Conservation (phyloP, 2,329 filamentous ascomycete species). For the Neonectria magnoliae region DNA sequence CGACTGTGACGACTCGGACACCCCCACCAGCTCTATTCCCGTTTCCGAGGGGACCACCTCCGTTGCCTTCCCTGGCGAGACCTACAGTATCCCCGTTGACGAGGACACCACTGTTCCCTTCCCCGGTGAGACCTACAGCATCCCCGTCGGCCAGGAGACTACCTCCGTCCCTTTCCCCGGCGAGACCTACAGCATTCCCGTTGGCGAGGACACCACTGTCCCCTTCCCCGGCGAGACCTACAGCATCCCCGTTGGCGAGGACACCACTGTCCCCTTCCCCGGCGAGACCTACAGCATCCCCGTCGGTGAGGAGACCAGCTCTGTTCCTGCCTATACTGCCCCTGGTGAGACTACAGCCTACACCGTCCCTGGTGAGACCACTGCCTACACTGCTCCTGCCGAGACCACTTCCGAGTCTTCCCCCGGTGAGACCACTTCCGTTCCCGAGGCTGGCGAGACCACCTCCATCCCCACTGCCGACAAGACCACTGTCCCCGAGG, state of each 20-base stretch:
- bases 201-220: constrained; percentile 42
- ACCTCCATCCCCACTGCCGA: constrained; percentile 31
- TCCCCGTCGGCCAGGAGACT: constrained; percentile 37
- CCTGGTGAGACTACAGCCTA: constrained; percentile 26
- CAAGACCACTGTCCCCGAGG: constrained; percentile 22
- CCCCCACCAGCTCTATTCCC: constrained; percentile 31
- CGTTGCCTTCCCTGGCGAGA: constrained; percentile 7
- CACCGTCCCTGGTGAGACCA: constrained; percentile 18
- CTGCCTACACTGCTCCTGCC: constrained; percentile 11
- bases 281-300: constrained; percentile 4
- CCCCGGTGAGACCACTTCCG: constrained; percentile 11
- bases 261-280: background rate
- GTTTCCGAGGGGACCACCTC: constrained; percentile 17
- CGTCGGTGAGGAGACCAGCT: constrained; percentile 41
- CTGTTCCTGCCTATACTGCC: constrained; percentile 24
- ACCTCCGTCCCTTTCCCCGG: constrained; percentile 6
- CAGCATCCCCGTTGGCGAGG: constrained; percentile 4
- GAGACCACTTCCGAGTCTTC: constrained; percentile 33
- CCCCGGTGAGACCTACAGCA: background rate
- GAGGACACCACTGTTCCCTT: constrained; percentile 22
- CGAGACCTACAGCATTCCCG: background rate
- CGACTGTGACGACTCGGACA: constrained; percentile 65
- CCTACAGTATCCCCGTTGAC: constrained; percentile 33
- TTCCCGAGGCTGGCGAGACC: constrained; percentile 12
- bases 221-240: constrained; percentile 2